Percentiles rank a stretch among this genome's conserved stretches.
phyloP scores from a whole-genome alignment of 805 yeast species.

The Lipomyces spencermartinsiae region DNA sequence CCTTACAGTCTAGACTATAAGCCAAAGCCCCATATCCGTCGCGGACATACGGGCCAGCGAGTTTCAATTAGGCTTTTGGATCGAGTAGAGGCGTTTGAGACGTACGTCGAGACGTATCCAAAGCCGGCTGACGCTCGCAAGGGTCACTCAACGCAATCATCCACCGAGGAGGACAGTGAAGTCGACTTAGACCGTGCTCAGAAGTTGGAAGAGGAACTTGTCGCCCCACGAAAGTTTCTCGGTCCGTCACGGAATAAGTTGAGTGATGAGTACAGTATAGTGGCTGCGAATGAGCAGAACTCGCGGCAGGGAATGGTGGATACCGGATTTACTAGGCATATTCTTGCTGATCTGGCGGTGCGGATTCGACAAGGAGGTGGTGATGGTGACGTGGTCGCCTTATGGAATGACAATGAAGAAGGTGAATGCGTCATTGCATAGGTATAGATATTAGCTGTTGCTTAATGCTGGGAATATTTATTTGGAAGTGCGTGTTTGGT shows the following conservation, averaged over 20 bases:
- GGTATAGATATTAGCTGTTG: not conserved
- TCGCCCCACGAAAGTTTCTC: conserved; percentile 28
- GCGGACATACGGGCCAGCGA: not conserved
- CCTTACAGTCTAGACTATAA: conserved; percentile 31
- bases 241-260: conserved; percentile 28
- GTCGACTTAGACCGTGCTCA: not conserved
- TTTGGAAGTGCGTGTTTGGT: not conserved
- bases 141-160: not conserved
- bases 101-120: conserved; percentile 6
- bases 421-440: conserved; percentile 20
- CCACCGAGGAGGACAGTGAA: not conserved
- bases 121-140: not conserved
- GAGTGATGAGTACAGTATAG: conserved; percentile 18
- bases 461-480: not conserved
- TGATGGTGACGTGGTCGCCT: not conserved
- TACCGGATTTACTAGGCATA: conserved; percentile 19
- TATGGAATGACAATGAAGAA: conserved; percentile 9
- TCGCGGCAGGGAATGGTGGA: conserved; percentile 31
- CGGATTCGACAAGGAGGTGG: conserved; percentile 14
- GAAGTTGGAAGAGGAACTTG: conserved; percentile 12
- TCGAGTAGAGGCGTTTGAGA: conserved; percentile 13
- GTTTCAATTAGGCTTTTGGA: not conserved
- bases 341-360: conserved; percentile 25
- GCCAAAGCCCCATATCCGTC: conserved; percentile 6
- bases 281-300: conserved; percentile 25